A percentile compares a stretch with the other conserved stretches of the same genome.
phyloP scores from a whole-genome alignment of 371 early-diverging fungal species.

The Mortierella sp. region DNA sequence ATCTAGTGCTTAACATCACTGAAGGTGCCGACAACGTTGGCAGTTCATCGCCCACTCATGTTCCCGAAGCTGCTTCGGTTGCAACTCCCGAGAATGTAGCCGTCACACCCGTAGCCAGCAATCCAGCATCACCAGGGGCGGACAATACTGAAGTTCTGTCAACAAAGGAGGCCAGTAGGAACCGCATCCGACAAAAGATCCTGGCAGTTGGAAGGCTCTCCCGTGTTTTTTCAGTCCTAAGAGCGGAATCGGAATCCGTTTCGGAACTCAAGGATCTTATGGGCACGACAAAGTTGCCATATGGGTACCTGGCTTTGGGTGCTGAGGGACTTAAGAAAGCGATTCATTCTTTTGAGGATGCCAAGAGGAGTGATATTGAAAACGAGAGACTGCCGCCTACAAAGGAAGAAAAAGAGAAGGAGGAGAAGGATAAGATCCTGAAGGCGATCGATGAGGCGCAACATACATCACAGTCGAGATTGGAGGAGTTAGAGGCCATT shows the following conservation, averaged over 20 bases:
- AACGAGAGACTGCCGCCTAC: slow-evolving; percentile 95
- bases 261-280: slow-evolving; percentile 92
- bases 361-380: slow-evolving; percentile 86
- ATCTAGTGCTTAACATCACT: slow-evolving; percentile 35
- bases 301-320: slow-evolving; percentile 89
- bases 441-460: slow-evolving; percentile 64
- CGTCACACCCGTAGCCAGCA: neutral
- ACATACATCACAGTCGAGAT: slow-evolving; percentile 46
- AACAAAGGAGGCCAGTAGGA: slow-evolving; percentile 27
- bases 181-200: slow-evolving; percentile 86
- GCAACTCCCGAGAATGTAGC: too few relatives aligned
- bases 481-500: slow-evolving; percentile 50
- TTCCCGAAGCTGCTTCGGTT: neutral
- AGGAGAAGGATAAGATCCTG: slow-evolving; percentile 61
- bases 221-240: slow-evolving; percentile 87
- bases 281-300: slow-evolving; percentile 85
- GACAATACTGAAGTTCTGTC: slow-evolving; percentile 42
- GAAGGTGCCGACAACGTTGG: slow-evolving; percentile 34
- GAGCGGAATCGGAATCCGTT: slow-evolving; percentile 92
- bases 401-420: slow-evolving; percentile 67
- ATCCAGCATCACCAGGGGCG: neutral
- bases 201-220: slow-evolving; percentile 93
- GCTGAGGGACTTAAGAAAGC: slow-evolving; percentile 93
- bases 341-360: slow-evolving; percentile 93
- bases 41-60: slow-evolving; percentile 9